Base-by-base conservation (phyloP, 1,284 basidiomycete genomes). In the Ustanciosporium gigantosporum region DNA sequence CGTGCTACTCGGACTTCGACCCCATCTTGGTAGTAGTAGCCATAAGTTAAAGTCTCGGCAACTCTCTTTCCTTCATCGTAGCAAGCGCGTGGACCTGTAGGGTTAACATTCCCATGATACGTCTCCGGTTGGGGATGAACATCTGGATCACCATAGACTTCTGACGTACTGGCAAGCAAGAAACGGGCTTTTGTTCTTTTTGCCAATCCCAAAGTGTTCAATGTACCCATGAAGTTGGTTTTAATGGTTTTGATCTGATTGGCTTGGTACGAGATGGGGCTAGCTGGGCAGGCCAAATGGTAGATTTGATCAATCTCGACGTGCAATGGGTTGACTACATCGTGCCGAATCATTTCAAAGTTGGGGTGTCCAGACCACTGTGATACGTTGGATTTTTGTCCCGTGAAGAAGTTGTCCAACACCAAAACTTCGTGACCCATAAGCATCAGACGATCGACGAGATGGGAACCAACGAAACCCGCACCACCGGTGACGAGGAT, bases 381-480 rank as follows among this genome's bases (percentile, higher is more conserved):
- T 7, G 73, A 62, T 3, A 96, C 86, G 41, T 91, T 93, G 25
- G 90, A 92, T 80, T 93, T 93, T 44, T 89, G 90, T 17, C 94
- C 94, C 19, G 93, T 96, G 82, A 97, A 97, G 79, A 97, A 97
- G 82, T 96, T 96, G 82, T 97, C 94, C 45, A 97, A 81, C 48
- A 97, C 94, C 7, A 91, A 92, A 65, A 97, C 92, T 79, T 97
- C 93, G 79, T 97, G 94, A 17, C 94, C 94, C 64, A 96, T 86
- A 64, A 96, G 85, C 91, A 98, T 94, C 55, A 97, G 85, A 44
- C 94, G 87, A 81, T 98, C 94, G 16, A 80, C 79, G 5, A 98
- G 86, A 81, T 98, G 94, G 34, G 91, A 94, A 23, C 94, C 94
- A 51, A 98, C 93, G 78, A 98, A 98, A 23, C 93, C 93, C 38